phyloP scores from a whole-genome alignment of 2,329 filamentous ascomycete species.

The Epichloe hybrida region DNA sequence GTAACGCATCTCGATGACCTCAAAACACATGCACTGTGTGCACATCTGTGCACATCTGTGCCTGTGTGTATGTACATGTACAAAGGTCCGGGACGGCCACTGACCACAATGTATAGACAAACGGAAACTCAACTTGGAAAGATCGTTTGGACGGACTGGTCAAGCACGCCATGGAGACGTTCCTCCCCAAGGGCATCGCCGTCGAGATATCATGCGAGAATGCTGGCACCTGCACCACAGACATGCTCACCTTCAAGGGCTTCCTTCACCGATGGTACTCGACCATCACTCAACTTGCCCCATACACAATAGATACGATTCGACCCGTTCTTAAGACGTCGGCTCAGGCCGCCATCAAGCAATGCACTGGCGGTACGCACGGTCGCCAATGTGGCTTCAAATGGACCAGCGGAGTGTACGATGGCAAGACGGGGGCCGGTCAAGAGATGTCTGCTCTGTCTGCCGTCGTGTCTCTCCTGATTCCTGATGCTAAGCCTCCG shows the following conservation, averaged over 20 bases:
- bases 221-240: conserved; percentile 41
- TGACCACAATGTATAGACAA: conserved; percentile 22
- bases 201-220: conserved; percentile 48
- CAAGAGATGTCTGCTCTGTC: conserved; percentile 47
- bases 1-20: conserved; percentile 8
- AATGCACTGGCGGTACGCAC: conserved; percentile 37
- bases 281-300: conserved; percentile 38
- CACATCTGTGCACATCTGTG: no score
- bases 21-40: no score
- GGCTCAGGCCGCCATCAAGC: conserved; percentile 37
- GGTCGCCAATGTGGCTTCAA: conserved; percentile 39
- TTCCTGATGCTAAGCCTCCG: conserved; percentile 26
- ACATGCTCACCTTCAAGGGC: conserved; percentile 52
- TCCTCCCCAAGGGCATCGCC: conserved; percentile 44
- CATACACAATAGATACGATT: conserved; percentile 36
- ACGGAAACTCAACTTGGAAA: conserved; percentile 37
- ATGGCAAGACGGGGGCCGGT: conserved; percentile 42
- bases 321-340: conserved; percentile 37
- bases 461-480: conserved; percentile 39
- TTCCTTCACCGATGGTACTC: conserved; percentile 45
- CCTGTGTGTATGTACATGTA: no score
- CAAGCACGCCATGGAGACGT: conserved; percentile 25
- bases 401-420: conserved; percentile 38
- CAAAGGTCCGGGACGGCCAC: not conserved
- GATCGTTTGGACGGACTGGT: conserved; percentile 28